A percentile compares a stretch with the other conserved stretches of the same genome.
Conservation (phyloP, 179 eudicot genomes). For the Nepenthes alata region DNA sequence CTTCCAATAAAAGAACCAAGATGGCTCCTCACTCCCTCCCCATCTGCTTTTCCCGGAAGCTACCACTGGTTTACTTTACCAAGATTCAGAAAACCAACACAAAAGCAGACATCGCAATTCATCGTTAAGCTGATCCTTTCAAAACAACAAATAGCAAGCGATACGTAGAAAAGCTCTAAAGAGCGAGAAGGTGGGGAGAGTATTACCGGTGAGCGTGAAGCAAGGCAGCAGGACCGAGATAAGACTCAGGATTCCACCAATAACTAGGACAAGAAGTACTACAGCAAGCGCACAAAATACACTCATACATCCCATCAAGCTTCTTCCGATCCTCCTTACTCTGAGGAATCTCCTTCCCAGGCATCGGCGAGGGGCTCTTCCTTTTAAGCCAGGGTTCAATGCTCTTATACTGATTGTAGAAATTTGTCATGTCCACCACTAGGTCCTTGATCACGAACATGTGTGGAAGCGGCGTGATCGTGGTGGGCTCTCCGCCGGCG, state of each 20-base stretch:
- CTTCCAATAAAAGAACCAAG: too few species aligned
- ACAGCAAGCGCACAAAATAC: constrained; percentile 91
- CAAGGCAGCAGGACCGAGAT: constrained; percentile 94
- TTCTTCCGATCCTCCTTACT: constrained; percentile 86
- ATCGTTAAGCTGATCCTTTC: too few species aligned
- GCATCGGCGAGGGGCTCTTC: constrained; percentile 37
- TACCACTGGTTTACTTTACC: too few species aligned
- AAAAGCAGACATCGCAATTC: too few species aligned
- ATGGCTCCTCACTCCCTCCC: too few species aligned
- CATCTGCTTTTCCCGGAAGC: too few species aligned
- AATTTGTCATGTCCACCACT: constrained; percentile 98
- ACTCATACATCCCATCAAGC: constrained; percentile 98
- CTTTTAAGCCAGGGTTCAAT: constrained; percentile 98
- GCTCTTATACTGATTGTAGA: constrained; percentile 89
- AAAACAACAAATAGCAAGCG: too few species aligned
- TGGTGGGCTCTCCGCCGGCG: constrained; percentile 12
- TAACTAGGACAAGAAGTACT: constrained; percentile 99
- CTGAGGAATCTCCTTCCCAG: constrained; percentile 82
- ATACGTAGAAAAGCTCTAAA: neutral
- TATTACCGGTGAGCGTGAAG: constrained; percentile 82
- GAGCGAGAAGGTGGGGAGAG: neutral
- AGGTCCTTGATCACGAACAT: constrained; percentile 95
- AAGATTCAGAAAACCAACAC: too few species aligned
- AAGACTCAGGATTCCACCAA: constrained; percentile 98
- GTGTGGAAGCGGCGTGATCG: constrained; percentile 76